A percentile compares a stretch with the other conserved stretches of the same genome.
Evolutionary conservation across 257 asterid genomes (phyloP).

Genomic region (Solanum paucissectum): DNA sequence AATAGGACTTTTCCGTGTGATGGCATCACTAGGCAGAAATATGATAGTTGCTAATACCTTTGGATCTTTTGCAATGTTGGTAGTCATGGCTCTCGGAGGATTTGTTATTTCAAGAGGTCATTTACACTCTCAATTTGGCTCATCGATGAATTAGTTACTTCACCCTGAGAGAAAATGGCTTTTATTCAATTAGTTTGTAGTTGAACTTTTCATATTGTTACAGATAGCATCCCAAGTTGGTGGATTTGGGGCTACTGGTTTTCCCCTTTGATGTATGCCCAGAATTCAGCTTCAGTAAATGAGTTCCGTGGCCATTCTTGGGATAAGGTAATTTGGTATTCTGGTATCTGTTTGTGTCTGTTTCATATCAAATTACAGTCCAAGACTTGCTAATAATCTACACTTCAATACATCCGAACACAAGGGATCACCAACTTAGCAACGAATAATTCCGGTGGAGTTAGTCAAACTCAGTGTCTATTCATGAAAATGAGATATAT

Average conservation of each 20-base stretch:
- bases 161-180: neutral
- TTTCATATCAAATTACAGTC: neutral
- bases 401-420: neutral
- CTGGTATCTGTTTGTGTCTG: neutral
- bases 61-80: conserved; percentile 80
- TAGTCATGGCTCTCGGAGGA: conserved; percentile 85
- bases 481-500: neutral
- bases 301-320: conserved; percentile 83
- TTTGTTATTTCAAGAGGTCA: conserved; percentile 79
- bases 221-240: conserved; percentile 81
- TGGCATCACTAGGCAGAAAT: conserved; percentile 77
- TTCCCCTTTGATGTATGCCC: conserved; percentile 93
- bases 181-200: neutral
- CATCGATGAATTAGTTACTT: neutral
- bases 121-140: neutral
- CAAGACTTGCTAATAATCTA: neutral
- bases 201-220: conserved; percentile 3
- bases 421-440: neutral
- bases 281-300: conserved; percentile 76
- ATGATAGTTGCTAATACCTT: conserved; percentile 85
- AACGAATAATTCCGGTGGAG: neutral
- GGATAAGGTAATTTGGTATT: conserved; percentile 35
- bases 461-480: neutral
- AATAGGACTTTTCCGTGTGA: conserved; percentile 70
- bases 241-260: conserved; percentile 98